A percentile compares a stretch with the other conserved stretches of the same genome.
phyloP scores from a whole-genome alignment of 2,329 filamentous ascomycete species.

The Pestalotiopsis sp. region DNA sequence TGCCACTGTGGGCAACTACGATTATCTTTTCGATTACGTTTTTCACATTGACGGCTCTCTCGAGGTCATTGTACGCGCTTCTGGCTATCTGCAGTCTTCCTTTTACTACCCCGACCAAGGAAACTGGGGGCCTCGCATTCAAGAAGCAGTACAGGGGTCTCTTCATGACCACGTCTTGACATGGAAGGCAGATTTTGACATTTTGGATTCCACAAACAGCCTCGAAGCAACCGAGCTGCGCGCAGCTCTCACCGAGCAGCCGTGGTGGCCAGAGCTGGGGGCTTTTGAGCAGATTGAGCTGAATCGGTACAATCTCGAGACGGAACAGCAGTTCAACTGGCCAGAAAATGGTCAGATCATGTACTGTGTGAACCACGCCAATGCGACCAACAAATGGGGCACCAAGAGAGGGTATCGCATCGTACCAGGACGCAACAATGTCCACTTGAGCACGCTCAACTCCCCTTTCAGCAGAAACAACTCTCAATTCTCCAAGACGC shows the following conservation, averaged over 20 bases:
- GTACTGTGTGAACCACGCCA: slow-evolving; percentile 38
- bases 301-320: slow-evolving; percentile 27
- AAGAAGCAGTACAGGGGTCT: slow-evolving; percentile 24
- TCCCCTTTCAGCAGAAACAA: slow-evolving; percentile 36
- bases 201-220: slow-evolving; percentile 26
- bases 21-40: slow-evolving; percentile 36
- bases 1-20: slow-evolving; percentile 43
- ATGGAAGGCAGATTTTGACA: slow-evolving; percentile 30
- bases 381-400: slow-evolving; percentile 39
- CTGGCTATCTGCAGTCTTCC: slow-evolving; percentile 36
- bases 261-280: slow-evolving; percentile 34
- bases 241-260: slow-evolving; percentile 23
- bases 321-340: slow-evolving; percentile 32
- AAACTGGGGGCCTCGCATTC: slow-evolving; percentile 6
- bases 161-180: slow-evolving; percentile 29
- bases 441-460: slow-evolving; percentile 35
- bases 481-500: slow-evolving; percentile 25
- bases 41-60: slow-evolving; percentile 34
- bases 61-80: slow-evolving; percentile 37
- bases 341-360: slow-evolving; percentile 36
- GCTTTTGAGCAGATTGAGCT: slow-evolving; percentile 29
- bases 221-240: slow-evolving; percentile 29
- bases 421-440: slow-evolving; percentile 32
- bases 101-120: slow-evolving; percentile 12
- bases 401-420: slow-evolving; percentile 43